Evolutionary conservation across 2,329 filamentous ascomycete genomes (phyloP).

Genomic region (Hypomyces perniciosus): DNA sequence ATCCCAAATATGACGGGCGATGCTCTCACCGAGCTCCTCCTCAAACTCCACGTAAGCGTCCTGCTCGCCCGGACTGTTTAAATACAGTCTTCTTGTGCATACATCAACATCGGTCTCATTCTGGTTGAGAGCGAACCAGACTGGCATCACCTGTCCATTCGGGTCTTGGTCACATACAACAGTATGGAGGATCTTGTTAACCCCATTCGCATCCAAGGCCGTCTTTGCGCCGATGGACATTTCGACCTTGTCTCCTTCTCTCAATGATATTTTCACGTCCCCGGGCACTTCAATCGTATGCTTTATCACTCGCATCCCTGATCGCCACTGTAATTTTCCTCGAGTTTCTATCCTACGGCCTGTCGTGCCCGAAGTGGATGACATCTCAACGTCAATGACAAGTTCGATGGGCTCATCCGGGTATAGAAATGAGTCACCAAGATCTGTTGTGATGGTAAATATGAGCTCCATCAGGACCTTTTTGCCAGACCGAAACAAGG

Average conservation of each 20-base stretch:
- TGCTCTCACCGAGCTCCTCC: slow-evolving; percentile 55
- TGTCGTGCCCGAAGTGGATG: slow-evolving; percentile 17
- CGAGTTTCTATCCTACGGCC: slow-evolving; percentile 20
- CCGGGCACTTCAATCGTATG: slow-evolving; percentile 24
- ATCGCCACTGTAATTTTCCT: slow-evolving; percentile 24
- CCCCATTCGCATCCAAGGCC: slow-evolving; percentile 21
- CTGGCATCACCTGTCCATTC: slow-evolving; percentile 38
- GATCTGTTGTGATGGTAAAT: slow-evolving; percentile 51
- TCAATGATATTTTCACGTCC: slow-evolving; percentile 21
- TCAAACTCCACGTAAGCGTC: slow-evolving; percentile 36
- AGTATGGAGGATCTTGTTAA: slow-evolving; percentile 20
- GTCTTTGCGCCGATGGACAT: slow-evolving; percentile 24
- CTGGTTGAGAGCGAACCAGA: slow-evolving; percentile 32
- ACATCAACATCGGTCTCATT: slow-evolving; percentile 18
- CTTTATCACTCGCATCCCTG: slow-evolving; percentile 37
- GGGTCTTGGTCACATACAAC: slow-evolving; percentile 5
- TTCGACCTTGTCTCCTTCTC: slow-evolving; percentile 20
- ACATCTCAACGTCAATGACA: slow-evolving; percentile 27
- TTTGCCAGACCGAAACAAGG: slow-evolving; percentile 24
- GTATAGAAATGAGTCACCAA: slow-evolving; percentile 50
- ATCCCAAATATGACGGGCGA: slow-evolving; percentile 55
- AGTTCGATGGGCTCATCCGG: slow-evolving; percentile 41
- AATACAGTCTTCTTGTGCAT: slow-evolving; percentile 24
- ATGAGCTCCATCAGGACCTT: slow-evolving; percentile 36
- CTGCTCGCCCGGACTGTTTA: slow-evolving; percentile 19